Evolutionary conservation across 192 early-diverging fungal genomes (phyloP).

Genomic region (Piromyces sp.): DNA sequence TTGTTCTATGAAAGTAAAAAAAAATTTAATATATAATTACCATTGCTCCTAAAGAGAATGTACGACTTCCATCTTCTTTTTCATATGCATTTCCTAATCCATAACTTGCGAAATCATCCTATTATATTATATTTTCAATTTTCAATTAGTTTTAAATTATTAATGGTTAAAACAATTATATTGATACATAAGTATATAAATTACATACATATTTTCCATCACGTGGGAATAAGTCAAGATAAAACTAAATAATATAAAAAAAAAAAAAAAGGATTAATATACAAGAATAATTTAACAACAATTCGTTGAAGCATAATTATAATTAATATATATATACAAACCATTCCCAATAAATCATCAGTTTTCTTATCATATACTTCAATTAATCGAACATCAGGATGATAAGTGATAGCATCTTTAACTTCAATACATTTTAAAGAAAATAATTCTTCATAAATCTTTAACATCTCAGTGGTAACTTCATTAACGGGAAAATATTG

Average conservation of each 20-base stretch:
- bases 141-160: too few relatives aligned
- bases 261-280: too few relatives aligned
- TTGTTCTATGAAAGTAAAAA: too few relatives aligned
- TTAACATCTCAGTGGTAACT: slow-evolving; percentile 47
- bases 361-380: slow-evolving; percentile 54
- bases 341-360: too few relatives aligned
- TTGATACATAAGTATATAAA: too few relatives aligned
- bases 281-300: too few relatives aligned
- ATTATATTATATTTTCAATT: too few relatives aligned
- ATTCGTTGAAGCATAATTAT: too few relatives aligned
- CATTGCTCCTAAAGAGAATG: slow-evolving; percentile 51
- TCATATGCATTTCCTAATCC: slow-evolving; percentile 48
- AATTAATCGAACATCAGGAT: slow-evolving; percentile 58
- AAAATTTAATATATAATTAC: too few relatives aligned
- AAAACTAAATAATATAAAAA: neutral
- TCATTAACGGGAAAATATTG: slow-evolving; percentile 54
- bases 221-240: slow-evolving; percentile 7
- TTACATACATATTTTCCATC: slow-evolving; percentile 52
- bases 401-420: slow-evolving; percentile 43
- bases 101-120: slow-evolving; percentile 61
- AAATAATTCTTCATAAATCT: slow-evolving; percentile 59
- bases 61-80: slow-evolving; percentile 23
- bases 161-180: too few relatives aligned
- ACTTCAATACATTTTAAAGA: slow-evolving; percentile 49
- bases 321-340: too few relatives aligned